Conservation (phyloP, 2,329 filamentous ascomycete genomes). For the Bipolaris sorokiniana region DNA sequence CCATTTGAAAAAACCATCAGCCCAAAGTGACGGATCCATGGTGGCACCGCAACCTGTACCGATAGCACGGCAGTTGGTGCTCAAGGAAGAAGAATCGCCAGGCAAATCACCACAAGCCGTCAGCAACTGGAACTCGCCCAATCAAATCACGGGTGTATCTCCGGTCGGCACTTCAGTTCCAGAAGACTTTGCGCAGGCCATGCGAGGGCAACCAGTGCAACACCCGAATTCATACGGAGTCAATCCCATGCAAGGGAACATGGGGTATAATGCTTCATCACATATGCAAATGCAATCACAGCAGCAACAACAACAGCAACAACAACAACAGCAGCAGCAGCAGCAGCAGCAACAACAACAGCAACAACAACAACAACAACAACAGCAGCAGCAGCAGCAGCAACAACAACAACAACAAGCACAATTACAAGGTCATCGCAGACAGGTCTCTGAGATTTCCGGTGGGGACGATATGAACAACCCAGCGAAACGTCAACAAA, state of each 20-base stretch:
- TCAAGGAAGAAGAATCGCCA: slow-evolving; percentile 69
- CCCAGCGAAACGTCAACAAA: slow-evolving; percentile 64
- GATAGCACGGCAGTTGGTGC: slow-evolving; percentile 58
- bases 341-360: slow-evolving; percentile 32
- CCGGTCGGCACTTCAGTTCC: slow-evolving; percentile 58
- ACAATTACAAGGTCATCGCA: slow-evolving; percentile 52
- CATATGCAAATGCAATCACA: slow-evolving; percentile 49
- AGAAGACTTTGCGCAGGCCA: slow-evolving; percentile 55
- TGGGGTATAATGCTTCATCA: slow-evolving; percentile 50
- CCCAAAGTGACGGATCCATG: slow-evolving; percentile 51
- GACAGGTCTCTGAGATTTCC: slow-evolving; percentile 67
- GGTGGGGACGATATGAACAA: slow-evolving; percentile 59
- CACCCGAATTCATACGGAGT: slow-evolving; percentile 50
- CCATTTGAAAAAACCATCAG: slow-evolving; percentile 74
- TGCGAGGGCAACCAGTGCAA: slow-evolving; percentile 46
- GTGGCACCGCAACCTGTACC: slow-evolving; percentile 59
- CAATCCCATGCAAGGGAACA: slow-evolving; percentile 41
- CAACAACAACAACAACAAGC: slow-evolving; percentile 33
- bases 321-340: slow-evolving; percentile 28
- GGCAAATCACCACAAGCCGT: slow-evolving; percentile 65
- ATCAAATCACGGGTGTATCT: slow-evolving; percentile 63
- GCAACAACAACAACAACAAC: slow-evolving; percentile 31
- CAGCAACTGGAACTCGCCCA: slow-evolving; percentile 69
- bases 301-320: slow-evolving; percentile 1
- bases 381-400: slow-evolving; percentile 32